Percentiles rank a stretch among this genome's conserved stretches.
These are phyloP conservation scores for Colletotrichum lini DNA, from an alignment of 2,329 filamentous ascomycete species.

Conservation along the genomic window DNA sequence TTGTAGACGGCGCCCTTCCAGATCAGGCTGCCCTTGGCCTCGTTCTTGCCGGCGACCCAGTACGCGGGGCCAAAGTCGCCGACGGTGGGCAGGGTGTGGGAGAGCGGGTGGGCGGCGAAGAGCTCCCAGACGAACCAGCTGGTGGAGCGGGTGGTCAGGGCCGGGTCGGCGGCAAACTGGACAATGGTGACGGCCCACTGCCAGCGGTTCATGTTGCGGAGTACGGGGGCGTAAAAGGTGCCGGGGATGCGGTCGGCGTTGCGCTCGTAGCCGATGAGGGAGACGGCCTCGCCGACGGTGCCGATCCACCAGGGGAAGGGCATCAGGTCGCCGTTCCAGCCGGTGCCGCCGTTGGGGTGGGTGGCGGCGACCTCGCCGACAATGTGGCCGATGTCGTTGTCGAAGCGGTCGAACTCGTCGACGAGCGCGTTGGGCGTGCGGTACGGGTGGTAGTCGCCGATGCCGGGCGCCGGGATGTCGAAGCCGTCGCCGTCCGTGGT, in stretches of 20 bases:
- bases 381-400: constrained; percentile 60
- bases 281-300: constrained; percentile 75
- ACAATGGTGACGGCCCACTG: constrained; percentile 67
- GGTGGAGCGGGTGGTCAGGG: constrained; percentile 64
- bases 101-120: constrained; percentile 61
- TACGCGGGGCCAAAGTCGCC: constrained; percentile 62
- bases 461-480: constrained; percentile 58
- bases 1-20: constrained; percentile 70
- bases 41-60: constrained; percentile 64
- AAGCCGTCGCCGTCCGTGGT: constrained; percentile 61
- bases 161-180: constrained; percentile 63
- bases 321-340: constrained; percentile 61
- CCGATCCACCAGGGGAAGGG: constrained; percentile 71
- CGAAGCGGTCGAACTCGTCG: constrained; percentile 65
- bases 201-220: constrained; percentile 66
- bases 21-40: constrained; percentile 57
- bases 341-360: constrained; percentile 66
- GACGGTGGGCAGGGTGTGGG: constrained; percentile 61
- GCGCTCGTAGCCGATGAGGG: constrained; percentile 74
- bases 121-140: constrained; percentile 66
- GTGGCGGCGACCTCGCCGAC: constrained; percentile 67
- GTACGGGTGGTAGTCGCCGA: constrained; percentile 68
- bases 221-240: constrained; percentile 64
- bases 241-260: constrained; percentile 73
- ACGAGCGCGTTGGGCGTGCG: constrained; percentile 66